Percentiles rank a stretch among this genome's conserved stretches.
Evolutionary conservation across 805 yeast genomes (phyloP).

Genomic region (Candida pseudoglaebosa): DNA sequence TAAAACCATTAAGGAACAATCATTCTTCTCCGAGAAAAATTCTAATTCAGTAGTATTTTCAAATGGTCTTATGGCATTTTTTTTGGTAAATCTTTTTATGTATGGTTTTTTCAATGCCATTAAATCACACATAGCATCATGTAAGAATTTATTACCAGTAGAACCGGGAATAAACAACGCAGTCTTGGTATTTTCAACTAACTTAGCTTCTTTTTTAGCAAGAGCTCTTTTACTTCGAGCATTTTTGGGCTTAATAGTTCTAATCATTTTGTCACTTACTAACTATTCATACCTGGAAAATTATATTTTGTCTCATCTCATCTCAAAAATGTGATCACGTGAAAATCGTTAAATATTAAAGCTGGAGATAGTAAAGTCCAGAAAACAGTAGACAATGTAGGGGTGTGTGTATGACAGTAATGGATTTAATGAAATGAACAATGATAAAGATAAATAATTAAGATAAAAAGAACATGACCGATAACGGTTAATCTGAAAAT

Average conservation of each 20-base stretch:
- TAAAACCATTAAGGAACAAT: conserved; percentile 77
- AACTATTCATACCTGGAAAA: background rate
- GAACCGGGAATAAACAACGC: conserved; percentile 92
- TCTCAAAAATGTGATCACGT: conserved; percentile 1
- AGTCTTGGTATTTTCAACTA: conserved; percentile 83
- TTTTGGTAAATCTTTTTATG: conserved; percentile 79
- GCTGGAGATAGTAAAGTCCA: too few species aligned
- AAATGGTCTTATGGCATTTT: conserved; percentile 87
- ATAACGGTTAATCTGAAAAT: too few species aligned
- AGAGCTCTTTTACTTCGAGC: conserved; percentile 94
- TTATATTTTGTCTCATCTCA: conserved; percentile 3
- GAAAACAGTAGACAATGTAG: too few species aligned
- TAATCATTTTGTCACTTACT: conserved; percentile 1
- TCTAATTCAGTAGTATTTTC: conserved; percentile 84
- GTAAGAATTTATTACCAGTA: conserved; percentile 71
- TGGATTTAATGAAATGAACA: too few species aligned
- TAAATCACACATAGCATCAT: conserved; percentile 85
- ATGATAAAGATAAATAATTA: too few species aligned
- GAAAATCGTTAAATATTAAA: background rate
- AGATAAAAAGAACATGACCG: too few species aligned
- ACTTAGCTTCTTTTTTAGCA: conserved; percentile 82
- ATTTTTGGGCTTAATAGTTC: conserved; percentile 68
- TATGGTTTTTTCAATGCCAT: conserved; percentile 89
- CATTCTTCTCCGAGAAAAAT: conserved; percentile 94
- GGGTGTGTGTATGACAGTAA: too few species aligned